Percentiles rank a stretch among this genome's conserved stretches.
Evolutionary conservation across 1,284 basidiomycete genomes (phyloP).

Genomic region (Irpex lacteus): DNA sequence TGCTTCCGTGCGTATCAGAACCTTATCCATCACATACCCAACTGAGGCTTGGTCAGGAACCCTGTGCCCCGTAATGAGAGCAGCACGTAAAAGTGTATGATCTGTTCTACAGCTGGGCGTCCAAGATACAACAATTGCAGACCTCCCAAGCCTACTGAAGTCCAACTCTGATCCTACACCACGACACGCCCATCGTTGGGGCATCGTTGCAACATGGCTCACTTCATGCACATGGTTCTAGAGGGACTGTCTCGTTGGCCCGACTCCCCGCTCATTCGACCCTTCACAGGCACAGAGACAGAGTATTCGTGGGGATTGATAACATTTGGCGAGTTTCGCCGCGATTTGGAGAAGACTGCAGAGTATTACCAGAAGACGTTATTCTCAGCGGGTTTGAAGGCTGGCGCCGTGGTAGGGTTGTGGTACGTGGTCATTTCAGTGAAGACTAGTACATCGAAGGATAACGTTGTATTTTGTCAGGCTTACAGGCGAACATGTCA

Average conservation of each 20-base stretch:
- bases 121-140: no score
- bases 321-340: not conserved
- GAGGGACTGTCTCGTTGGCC: conserved; percentile 2
- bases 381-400: not conserved
- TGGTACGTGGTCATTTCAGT: not conserved
- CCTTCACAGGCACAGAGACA: not conserved
- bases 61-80: no score
- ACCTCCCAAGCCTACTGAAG: not conserved
- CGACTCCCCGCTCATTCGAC: conserved; percentile 4
- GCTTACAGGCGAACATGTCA: conserved; percentile 24
- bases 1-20: not conserved
- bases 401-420: conserved; percentile 4
- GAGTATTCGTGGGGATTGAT: conserved; percentile 4
- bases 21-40: not conserved
- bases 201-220: not conserved
- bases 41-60: no score
- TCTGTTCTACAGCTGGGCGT: no score
- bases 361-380: not conserved
- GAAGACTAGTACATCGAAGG: no score
- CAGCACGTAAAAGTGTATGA: no score
- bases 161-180: no score
- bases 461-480: conserved; percentile 11
- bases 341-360: conserved; percentile 4
- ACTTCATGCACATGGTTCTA: conserved; percentile 9
- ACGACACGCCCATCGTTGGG: not conserved